phyloP scores from a whole-genome alignment of 768 basidiomycete genomes.

The Clavaria fumosa region DNA sequence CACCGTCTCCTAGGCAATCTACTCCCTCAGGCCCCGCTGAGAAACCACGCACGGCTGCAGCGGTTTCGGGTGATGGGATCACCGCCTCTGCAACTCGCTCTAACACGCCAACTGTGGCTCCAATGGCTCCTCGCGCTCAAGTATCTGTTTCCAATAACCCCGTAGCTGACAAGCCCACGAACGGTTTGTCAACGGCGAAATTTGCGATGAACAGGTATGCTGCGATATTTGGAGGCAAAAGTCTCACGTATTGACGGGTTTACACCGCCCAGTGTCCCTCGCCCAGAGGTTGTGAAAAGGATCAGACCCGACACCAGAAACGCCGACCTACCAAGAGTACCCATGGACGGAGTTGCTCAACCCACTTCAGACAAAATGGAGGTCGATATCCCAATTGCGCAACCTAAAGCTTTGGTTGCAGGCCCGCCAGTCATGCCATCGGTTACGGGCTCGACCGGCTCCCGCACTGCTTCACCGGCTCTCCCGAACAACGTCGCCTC shows the following conservation, averaged over 20 bases:
- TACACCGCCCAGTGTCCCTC: conserved; percentile 52
- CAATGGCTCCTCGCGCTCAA: conserved; percentile 48
- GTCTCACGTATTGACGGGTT: no score
- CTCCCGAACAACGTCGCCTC: background rate
- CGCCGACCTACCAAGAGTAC: conserved; percentile 21
- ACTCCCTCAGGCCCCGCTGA: conserved; percentile 16
- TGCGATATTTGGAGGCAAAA: no score
- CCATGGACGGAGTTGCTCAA: conserved; percentile 1
- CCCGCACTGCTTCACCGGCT: conserved; percentile 1
- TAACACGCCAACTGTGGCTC: conserved; percentile 34
- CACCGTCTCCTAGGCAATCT: conserved; percentile 19
- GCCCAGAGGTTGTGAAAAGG: conserved; percentile 69
- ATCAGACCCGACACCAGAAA: conserved; percentile 27
- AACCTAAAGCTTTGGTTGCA: background rate
- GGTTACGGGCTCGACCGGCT: no score
- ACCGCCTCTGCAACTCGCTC: conserved; percentile 19
- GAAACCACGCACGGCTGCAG: conserved; percentile 19
- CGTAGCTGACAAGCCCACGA: conserved; percentile 14
- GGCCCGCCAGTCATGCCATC: no score
- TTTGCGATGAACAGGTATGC: conserved; percentile 55
- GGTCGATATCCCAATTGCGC: conserved; percentile 4
- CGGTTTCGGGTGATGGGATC: conserved; percentile 24
- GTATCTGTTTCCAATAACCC: conserved; percentile 18
- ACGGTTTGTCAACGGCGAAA: conserved; percentile 31
- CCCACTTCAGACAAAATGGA: conserved; percentile 7